phyloP scores from a whole-genome alignment of 129 eudicot genomes.

The Erigeron canadensis region DNA sequence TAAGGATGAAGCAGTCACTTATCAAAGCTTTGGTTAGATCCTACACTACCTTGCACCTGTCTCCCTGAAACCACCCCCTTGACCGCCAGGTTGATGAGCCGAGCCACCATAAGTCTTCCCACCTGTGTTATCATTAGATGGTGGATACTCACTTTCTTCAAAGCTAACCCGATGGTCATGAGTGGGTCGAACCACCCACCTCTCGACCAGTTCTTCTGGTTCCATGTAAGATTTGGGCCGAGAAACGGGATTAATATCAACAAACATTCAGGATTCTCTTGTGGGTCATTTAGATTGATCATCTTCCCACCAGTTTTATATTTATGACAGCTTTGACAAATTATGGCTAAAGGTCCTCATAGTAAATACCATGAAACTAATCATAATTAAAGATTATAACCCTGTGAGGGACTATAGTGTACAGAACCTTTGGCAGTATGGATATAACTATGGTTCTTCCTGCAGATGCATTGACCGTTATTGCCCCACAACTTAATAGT shows the following conservation, averaged over 20 bases:
- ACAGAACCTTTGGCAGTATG: too few relatives aligned
- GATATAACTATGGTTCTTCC: too few relatives aligned
- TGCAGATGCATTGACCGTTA: too few relatives aligned
- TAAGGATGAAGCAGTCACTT: constrained; percentile 80
- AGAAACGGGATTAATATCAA: constrained; percentile 27
- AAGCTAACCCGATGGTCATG: constrained; percentile 41
- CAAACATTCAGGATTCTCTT: constrained; percentile 74
- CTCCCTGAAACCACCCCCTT: constrained; percentile 55
- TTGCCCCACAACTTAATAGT: too few relatives aligned
- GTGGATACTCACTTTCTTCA: constrained; percentile 60
- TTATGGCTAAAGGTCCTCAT: too few relatives aligned
- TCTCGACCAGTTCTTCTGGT: constrained; percentile 40
- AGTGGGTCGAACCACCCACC: constrained; percentile 35
- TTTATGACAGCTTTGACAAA: too few relatives aligned
- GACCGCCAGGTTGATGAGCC: constrained; percentile 49
- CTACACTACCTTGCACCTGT: constrained; percentile 43
- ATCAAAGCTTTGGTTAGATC: constrained; percentile 70
- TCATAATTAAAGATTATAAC: too few relatives aligned
- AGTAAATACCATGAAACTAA: too few relatives aligned
- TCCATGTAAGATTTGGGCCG: constrained; percentile 34
- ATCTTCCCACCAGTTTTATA: constrained; percentile 59
- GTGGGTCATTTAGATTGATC: constrained; percentile 91
- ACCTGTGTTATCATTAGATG: constrained; percentile 37
- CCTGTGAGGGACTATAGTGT: too few relatives aligned
- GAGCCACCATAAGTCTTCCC: constrained; percentile 40